A percentile compares a stretch with the other conserved stretches of the same genome.
Evolutionary conservation across 306 rosid genomes (phyloP).

Genomic region (Fagus sylvatica): DNA sequence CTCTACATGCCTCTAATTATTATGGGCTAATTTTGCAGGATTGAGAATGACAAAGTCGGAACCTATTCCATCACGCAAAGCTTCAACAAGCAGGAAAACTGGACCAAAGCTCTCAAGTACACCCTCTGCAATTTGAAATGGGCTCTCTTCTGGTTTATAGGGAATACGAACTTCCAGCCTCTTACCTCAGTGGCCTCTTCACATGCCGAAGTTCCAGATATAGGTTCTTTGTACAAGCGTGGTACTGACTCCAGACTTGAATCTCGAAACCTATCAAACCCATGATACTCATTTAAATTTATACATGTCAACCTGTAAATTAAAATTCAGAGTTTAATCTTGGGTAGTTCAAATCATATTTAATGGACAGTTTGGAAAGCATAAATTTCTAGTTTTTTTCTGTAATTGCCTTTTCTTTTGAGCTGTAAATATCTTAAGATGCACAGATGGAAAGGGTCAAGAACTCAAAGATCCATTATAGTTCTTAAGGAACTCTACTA

Average conservation of each 20-base stretch:
- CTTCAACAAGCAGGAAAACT: constrained; percentile 93
- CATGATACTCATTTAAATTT: neutral
- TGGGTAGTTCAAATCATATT: constrained; percentile 19
- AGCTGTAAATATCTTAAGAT: neutral
- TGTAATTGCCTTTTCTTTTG: neutral
- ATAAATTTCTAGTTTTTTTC: neutral
- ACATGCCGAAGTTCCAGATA: constrained; percentile 65
- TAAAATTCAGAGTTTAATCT: constrained; percentile 12
- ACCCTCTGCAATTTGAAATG: constrained; percentile 96
- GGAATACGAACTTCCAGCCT: constrained; percentile 90
- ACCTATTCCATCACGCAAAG: constrained; percentile 90
- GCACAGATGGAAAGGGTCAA: neutral
- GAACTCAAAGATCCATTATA: too few species aligned
- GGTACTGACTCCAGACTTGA: constrained; percentile 50
- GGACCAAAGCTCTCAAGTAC: constrained; percentile 97
- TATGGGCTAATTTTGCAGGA: constrained; percentile 50
- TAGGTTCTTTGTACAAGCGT: constrained; percentile 53
- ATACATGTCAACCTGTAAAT: constrained; percentile 35
- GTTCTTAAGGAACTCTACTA: too few species aligned
- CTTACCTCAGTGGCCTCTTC: constrained; percentile 68
- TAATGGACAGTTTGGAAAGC: neutral
- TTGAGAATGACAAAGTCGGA: constrained; percentile 91
- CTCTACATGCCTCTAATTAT: neutral
- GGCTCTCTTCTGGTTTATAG: constrained; percentile 98
- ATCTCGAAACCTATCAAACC: constrained; percentile 39